Conservation (phyloP, 2,329 filamentous ascomycete species). For the Colletotrichum acutatum region DNA sequence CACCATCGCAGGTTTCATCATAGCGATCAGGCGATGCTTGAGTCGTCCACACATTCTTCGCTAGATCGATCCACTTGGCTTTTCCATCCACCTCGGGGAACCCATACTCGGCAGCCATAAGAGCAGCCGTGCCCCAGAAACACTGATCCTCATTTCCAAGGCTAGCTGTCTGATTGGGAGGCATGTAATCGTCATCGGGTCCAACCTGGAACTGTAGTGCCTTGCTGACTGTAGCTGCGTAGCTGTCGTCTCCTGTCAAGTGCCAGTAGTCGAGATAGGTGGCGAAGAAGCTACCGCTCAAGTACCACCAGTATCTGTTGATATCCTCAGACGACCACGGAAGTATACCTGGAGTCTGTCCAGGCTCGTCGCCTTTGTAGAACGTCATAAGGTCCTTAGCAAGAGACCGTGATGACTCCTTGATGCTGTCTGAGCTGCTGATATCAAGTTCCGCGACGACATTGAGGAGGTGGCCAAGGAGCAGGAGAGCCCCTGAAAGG, state of each 20-base stretch:
- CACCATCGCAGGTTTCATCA: slow-evolving; percentile 65
- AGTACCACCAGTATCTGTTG: slow-evolving; percentile 51
- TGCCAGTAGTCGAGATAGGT: slow-evolving; percentile 53
- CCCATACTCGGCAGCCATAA: slow-evolving; percentile 65
- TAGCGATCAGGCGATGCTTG: slow-evolving; percentile 59
- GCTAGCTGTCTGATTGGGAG: slow-evolving; percentile 53
- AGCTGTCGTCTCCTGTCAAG: slow-evolving; percentile 58
- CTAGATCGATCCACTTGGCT: slow-evolving; percentile 64
- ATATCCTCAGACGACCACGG: slow-evolving; percentile 39
- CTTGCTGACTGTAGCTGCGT: slow-evolving; percentile 59
- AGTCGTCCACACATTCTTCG: slow-evolving; percentile 67
- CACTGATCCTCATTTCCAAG: slow-evolving; percentile 70
- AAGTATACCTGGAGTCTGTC: slow-evolving; percentile 44
- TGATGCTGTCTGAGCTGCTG: slow-evolving; percentile 35
- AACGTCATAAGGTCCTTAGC: slow-evolving; percentile 44
- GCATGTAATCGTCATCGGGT: slow-evolving; percentile 60
- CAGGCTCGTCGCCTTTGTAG: slow-evolving; percentile 45
- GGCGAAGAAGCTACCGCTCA: slow-evolving; percentile 44
- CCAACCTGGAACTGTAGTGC: slow-evolving; percentile 60
- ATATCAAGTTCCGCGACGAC: slow-evolving; percentile 8
- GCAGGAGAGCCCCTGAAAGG: neutral
- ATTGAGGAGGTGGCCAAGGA: neutral
- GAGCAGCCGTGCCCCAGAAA: slow-evolving; percentile 67
- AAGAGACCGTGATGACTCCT: slow-evolving; percentile 36
- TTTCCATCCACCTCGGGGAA: slow-evolving; percentile 57